These are phyloP conservation scores for Cinnamomum micranthum DNA, from an alignment of 164 flowering plant species.

Conservation along the genomic window DNA sequence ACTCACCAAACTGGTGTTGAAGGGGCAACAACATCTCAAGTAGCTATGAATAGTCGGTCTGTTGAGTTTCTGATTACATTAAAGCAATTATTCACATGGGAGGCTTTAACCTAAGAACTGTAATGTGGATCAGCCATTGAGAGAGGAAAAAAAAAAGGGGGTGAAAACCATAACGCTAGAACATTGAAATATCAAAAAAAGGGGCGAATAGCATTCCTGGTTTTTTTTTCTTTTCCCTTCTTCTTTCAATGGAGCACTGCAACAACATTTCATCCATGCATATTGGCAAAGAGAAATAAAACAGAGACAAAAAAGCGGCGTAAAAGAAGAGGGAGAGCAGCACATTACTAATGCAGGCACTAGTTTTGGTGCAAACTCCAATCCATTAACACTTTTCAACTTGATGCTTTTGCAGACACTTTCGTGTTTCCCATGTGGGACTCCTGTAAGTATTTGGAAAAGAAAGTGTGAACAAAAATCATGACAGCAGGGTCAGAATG, in stretches of 20 bases:
- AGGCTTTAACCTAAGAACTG: neutral
- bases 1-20: too few species aligned
- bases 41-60: neutral
- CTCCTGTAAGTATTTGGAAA: neutral
- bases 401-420: neutral
- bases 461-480: neutral
- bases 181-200: neutral
- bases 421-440: conserved; percentile 9
- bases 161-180: too few species aligned
- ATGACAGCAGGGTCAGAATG: neutral
- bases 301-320: neutral
- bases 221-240: neutral
- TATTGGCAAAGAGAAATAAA: neutral
- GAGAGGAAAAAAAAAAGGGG: too few species aligned
- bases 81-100: conserved; percentile 1
- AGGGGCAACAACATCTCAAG: neutral
- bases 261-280: neutral
- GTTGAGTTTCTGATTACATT: neutral
- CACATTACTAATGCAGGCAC: too few species aligned
- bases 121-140: neutral
- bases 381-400: neutral
- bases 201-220: too few species aligned
- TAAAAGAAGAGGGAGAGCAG: neutral
- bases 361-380: neutral
- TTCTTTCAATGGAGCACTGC: neutral